A percentile compares a stretch with the other conserved stretches of the same genome.
Conservation (phyloP, 495 filamentous ascomycete species). For the Aspergillus wentii region DNA sequence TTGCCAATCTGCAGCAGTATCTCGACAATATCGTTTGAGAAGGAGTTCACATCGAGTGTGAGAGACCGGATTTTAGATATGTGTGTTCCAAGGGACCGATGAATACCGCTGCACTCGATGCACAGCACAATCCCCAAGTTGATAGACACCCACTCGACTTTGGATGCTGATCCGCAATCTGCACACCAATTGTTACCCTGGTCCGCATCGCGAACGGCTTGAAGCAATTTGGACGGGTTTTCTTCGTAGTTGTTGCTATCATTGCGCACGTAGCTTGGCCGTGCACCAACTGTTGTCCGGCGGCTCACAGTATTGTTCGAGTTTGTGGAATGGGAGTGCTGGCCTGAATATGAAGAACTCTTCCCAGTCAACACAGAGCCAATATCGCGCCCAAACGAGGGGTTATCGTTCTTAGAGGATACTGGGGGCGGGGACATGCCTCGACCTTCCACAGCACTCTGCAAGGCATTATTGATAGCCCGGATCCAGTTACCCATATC, state of each 20-base stretch:
- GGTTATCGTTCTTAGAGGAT: conserved; percentile 42
- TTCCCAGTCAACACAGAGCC: conserved; percentile 94
- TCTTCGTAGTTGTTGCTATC: conserved; percentile 70
- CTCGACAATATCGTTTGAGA: conserved; percentile 93
- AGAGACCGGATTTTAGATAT: conserved; percentile 96
- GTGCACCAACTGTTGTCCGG: conserved; percentile 84
- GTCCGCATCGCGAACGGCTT: conserved; percentile 83
- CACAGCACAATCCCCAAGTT: conserved; percentile 95
- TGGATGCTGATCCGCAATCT: conserved; percentile 85
- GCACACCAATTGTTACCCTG: conserved; percentile 93
- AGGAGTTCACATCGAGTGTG: conserved; percentile 90
- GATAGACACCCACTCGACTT: conserved; percentile 98
- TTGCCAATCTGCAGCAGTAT: conserved; percentile 92
- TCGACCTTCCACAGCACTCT: conserved; percentile 87
- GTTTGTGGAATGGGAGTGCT: conserved; percentile 47
- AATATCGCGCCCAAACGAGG: conserved; percentile 69
- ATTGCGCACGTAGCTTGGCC: conserved; percentile 66
- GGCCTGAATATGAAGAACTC: conserved; percentile 66
- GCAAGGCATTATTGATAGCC: conserved; percentile 94
- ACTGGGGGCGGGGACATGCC: conserved; percentile 42
- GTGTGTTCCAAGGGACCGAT: conserved; percentile 93
- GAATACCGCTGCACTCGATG: conserved; percentile 97
- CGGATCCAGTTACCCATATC: conserved; percentile 97
- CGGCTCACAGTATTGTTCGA: conserved; percentile 59
- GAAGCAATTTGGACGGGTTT: conserved; percentile 77